These are phyloP conservation scores for Salicornia ramosissima DNA, from an alignment of 148 eudicot species.

Conservation along the genomic window DNA sequence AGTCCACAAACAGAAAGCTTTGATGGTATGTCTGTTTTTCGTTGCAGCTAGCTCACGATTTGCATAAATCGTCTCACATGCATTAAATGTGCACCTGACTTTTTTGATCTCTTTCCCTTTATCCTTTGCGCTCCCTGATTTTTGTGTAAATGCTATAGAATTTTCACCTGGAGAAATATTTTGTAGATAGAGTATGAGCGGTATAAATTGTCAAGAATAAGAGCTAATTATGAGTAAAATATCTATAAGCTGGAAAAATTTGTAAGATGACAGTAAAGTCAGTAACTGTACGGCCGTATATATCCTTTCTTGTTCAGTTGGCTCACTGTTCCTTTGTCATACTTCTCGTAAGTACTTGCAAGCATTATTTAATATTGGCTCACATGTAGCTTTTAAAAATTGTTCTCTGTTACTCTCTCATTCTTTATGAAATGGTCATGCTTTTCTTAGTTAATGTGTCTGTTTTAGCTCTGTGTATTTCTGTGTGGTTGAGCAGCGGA, in stretches of 20 bases:
- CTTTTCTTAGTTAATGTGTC: not conserved
- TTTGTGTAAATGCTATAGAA: not conserved
- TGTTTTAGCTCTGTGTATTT: not conserved
- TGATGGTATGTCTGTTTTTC: slow-evolving; percentile 29
- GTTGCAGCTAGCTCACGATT: not conserved
- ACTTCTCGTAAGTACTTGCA: not conserved
- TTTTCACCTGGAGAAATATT: not conserved
- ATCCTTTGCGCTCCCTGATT: not conserved
- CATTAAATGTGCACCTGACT: slow-evolving; percentile 1
- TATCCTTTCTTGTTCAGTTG: not conserved
- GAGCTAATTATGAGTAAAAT: not conserved
- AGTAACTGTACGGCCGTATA: not conserved
- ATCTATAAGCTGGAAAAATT: not conserved
- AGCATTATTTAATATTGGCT: not conserved
- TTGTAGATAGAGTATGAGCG: too few relatives aligned
- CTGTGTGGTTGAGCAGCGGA: not conserved
- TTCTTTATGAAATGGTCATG: not conserved
- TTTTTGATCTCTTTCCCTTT: slow-evolving; percentile 11
- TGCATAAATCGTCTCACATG: not conserved
- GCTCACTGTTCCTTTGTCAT: slow-evolving; percentile 1
- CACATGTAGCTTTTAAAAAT: not conserved
- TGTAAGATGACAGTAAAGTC: not conserved
- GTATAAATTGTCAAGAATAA: too few relatives aligned
- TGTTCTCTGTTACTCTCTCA: not conserved
- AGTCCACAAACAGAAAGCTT: slow-evolving; percentile 23